A percentile compares a stretch with the other conserved stretches of the same genome.
Conservation (phyloP, 257 asterid species). For the Petunia secreta region DNA sequence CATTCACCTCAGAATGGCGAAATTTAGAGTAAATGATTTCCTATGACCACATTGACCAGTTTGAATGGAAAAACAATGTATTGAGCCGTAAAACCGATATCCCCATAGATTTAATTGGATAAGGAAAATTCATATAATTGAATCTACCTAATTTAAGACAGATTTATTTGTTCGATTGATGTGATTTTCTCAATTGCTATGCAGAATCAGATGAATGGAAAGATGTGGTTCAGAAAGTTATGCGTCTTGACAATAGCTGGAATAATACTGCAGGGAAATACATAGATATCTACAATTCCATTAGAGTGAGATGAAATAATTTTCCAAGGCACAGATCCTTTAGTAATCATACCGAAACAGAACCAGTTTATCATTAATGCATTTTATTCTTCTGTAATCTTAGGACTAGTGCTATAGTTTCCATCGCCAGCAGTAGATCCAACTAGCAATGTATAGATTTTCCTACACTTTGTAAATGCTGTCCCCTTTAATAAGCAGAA, state of each 20-base stretch:
- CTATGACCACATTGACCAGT: no score
- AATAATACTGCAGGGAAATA: constrained; percentile 79
- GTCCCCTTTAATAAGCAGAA: background rate
- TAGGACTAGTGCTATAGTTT: background rate
- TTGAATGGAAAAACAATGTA: no score
- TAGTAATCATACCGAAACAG: background rate
- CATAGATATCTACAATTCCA: constrained; percentile 60
- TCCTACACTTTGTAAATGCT: background rate
- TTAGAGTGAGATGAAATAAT: constrained; percentile 38
- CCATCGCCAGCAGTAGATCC: constrained; percentile 8
- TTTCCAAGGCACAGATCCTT: constrained; percentile 4
- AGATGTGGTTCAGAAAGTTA: constrained; percentile 50
- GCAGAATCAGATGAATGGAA: constrained; percentile 75
- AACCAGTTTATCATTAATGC: background rate
- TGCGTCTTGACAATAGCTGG: constrained; percentile 81
- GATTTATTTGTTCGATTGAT: background rate
- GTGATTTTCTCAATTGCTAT: constrained; percentile 22
- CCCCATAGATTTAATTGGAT: background rate
- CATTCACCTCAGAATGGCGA: background rate
- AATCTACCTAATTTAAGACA: background rate
- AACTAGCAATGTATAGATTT: background rate
- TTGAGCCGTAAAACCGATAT: no score
- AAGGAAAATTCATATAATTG: background rate
- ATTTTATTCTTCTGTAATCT: background rate
- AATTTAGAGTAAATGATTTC: no score